phyloP scores from a whole-genome alignment of 768 basidiomycete genomes.

The Lactarius tabidus region DNA sequence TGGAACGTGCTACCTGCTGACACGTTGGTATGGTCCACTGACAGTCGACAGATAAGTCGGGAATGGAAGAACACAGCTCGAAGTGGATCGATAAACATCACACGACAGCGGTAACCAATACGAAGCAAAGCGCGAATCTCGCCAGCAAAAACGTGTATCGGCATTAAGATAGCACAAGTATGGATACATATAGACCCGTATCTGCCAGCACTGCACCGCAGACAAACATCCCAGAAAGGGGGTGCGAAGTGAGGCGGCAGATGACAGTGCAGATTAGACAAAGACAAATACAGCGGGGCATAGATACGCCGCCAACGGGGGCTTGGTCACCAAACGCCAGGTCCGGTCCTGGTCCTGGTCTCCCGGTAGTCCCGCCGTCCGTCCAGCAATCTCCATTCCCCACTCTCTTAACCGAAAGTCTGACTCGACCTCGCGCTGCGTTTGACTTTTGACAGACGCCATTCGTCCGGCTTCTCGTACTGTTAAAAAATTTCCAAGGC shows the following conservation, averaged over 20 bases:
- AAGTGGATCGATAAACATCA: background rate
- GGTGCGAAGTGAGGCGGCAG: background rate
- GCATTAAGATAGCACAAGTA: background rate
- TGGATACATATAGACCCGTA: background rate
- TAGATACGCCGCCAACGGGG: background rate
- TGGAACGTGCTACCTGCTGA: background rate
- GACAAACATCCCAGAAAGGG: background rate
- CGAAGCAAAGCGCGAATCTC: background rate
- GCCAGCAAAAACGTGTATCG: background rate
- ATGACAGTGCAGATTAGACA: background rate
- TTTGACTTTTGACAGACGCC: slow-evolving; percentile 91
- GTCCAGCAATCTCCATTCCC: no score
- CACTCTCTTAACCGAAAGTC: slow-evolving; percentile 68
- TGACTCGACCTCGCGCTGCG: slow-evolving; percentile 90
- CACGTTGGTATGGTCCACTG: background rate
- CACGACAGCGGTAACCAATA: background rate
- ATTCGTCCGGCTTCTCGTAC: slow-evolving; percentile 92
- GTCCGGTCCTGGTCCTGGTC: no score
- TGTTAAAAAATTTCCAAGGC: slow-evolving; percentile 21
- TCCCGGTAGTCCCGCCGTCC: no score
- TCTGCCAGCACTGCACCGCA: background rate
- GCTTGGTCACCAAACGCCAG: background rate
- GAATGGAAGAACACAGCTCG: background rate
- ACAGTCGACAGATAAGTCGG: background rate
- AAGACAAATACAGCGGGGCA: background rate